Conservation (phyloP, 2,329 filamentous ascomycete species). For the Botryotinia narcissicola region DNA sequence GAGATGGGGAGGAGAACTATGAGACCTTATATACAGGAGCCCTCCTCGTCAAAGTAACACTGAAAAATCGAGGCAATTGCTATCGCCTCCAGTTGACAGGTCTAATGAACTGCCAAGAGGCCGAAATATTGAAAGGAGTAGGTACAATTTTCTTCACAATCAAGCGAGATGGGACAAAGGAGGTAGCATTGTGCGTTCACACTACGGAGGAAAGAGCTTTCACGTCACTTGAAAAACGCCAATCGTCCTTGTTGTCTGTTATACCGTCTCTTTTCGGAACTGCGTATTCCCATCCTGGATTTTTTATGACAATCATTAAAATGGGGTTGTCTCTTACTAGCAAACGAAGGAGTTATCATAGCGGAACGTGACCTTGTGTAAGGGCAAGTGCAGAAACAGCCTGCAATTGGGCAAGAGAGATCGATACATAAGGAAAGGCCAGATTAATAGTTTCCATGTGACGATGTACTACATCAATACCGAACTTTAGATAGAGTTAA, state of each 20-base stretch:
- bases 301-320: constrained; percentile 20
- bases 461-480: constrained; percentile 4
- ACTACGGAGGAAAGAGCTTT: background rate
- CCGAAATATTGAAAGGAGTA: background rate
- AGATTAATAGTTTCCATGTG: background rate
- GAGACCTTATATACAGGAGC: background rate
- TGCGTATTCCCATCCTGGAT: background rate
- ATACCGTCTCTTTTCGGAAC: background rate
- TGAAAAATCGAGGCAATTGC: background rate
- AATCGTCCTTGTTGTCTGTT: constrained; percentile 9
- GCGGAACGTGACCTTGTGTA: background rate
- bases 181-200: background rate
- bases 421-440: background rate
- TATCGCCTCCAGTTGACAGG: background rate
- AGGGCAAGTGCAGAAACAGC: background rate
- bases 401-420: background rate
- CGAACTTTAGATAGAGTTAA: background rate
- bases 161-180: background rate
- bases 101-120: background rate
- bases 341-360: background rate
- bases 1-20: background rate
- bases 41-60: background rate
- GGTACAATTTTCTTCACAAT: background rate
- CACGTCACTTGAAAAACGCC: constrained; percentile 7
- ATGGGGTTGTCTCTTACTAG: background rate